These are phyloP conservation scores for Lablab purpureus DNA, from an alignment of 306 rosid species.

Conservation along the genomic window DNA sequence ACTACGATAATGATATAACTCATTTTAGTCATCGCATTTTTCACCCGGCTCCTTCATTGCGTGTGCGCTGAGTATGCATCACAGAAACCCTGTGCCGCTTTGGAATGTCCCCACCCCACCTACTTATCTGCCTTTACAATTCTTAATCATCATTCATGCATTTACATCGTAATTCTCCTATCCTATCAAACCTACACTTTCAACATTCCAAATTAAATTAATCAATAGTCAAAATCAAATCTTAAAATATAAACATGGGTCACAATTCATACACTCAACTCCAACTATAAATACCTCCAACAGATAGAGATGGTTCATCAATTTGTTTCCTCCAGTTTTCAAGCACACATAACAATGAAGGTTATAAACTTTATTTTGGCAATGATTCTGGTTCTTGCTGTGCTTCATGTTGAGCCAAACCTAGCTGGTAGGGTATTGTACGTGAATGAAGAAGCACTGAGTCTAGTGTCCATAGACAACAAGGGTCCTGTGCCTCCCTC, in stretches of 20 bases:
- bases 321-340: neutral
- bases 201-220: too few relatives aligned
- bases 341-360: slow-evolving; percentile 46
- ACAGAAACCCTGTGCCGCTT: neutral
- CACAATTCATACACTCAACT: neutral
- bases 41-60: neutral
- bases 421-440: slow-evolving; percentile 55
- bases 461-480: slow-evolving; percentile 58
- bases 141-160: neutral
- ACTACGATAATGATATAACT: too few relatives aligned
- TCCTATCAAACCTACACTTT: too few relatives aligned
- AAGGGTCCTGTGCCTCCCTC: slow-evolving; percentile 66
- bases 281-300: slow-evolving; percentile 44
- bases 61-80: slow-evolving; percentile 1
- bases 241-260: slow-evolving; percentile 27
- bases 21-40: too few relatives aligned
- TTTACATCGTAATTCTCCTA: too few relatives aligned
- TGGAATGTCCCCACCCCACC: neutral
- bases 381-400: slow-evolving; percentile 51
- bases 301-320: slow-evolving; percentile 18
- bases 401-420: slow-evolving; percentile 55
- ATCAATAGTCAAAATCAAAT: slow-evolving; percentile 51
- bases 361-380: slow-evolving; percentile 45
- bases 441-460: slow-evolving; percentile 32
- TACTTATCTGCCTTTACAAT: neutral